Evolutionary conservation across 805 yeast genomes (phyloP).

Genomic region (Vanderwaltozyma yarrowii): DNA sequence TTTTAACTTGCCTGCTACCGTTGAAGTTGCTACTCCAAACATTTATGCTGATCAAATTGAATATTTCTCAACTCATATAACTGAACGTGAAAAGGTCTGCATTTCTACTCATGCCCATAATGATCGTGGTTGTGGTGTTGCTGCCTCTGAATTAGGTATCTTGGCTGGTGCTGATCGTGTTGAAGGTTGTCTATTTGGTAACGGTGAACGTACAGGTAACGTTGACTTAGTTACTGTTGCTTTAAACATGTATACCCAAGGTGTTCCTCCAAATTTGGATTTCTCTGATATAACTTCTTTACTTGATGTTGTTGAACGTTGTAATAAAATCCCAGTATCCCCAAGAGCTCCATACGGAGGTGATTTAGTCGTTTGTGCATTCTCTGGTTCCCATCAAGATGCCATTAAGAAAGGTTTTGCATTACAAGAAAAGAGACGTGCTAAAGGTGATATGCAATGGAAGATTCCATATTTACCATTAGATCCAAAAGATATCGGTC

Average conservation of each 20-base stretch:
- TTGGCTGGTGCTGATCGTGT: slow-evolving; percentile 84
- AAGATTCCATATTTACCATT: slow-evolving; percentile 72
- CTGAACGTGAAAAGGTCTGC: slow-evolving; percentile 60
- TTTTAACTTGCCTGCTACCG: slow-evolving; percentile 78
- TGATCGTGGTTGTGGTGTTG: slow-evolving; percentile 84
- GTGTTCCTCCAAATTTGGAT: slow-evolving; percentile 60
- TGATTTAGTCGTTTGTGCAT: slow-evolving; percentile 72
- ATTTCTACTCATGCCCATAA: slow-evolving; percentile 76
- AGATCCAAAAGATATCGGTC: slow-evolving; percentile 77
- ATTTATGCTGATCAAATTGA: slow-evolving; percentile 80
- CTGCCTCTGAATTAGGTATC: slow-evolving; percentile 74
- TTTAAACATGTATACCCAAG: slow-evolving; percentile 69
- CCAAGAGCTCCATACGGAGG: slow-evolving; percentile 81
- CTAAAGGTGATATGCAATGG: slow-evolving; percentile 41
- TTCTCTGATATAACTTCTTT: slow-evolving; percentile 57
- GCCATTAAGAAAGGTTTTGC: slow-evolving; percentile 78
- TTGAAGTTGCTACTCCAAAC: slow-evolving; percentile 72
- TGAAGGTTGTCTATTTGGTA: slow-evolving; percentile 78
- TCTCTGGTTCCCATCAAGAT: slow-evolving; percentile 81
- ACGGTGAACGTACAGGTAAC: slow-evolving; percentile 83
- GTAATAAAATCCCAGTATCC: slow-evolving; percentile 72
- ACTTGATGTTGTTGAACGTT: slow-evolving; percentile 64
- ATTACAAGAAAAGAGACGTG: slow-evolving; percentile 28
- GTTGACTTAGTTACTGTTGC: slow-evolving; percentile 76
- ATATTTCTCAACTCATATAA: slow-evolving; percentile 50